phyloP scores from a whole-genome alignment of 208 protist genomes.

The Kentomonas sorsogonicus region DNA sequence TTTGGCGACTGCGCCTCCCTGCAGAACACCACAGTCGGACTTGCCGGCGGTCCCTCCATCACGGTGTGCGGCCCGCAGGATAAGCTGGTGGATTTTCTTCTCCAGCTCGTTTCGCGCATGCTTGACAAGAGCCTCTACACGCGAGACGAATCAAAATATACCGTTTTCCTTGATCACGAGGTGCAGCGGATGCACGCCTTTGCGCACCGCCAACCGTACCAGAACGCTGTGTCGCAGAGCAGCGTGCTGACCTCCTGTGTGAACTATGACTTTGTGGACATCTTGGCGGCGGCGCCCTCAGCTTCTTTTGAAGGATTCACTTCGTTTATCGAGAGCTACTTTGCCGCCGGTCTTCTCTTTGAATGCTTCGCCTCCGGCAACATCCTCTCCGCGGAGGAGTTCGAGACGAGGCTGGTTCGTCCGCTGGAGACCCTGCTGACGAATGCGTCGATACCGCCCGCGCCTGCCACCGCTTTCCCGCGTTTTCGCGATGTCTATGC shows the following conservation, averaged over 20 bases:
- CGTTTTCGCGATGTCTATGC: background rate
- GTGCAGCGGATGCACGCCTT: conserved; percentile 25
- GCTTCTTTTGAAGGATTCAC: background rate
- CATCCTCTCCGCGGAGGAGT: background rate
- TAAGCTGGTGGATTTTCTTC: conserved; percentile 42
- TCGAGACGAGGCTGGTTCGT: too few species aligned
- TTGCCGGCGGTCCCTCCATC: conserved; percentile 28
- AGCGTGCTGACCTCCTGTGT: background rate
- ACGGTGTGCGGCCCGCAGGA: conserved; percentile 51
- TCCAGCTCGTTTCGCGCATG: conserved; percentile 22
- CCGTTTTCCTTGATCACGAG: conserved; percentile 32
- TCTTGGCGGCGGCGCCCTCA: background rate
- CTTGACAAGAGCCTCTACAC: conserved; percentile 19
- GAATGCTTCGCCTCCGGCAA: conserved; percentile 2
- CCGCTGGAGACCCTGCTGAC: too few species aligned
- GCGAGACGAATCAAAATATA: conserved; percentile 36
- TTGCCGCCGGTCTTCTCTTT: background rate
- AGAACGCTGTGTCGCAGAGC: conserved; percentile 1
- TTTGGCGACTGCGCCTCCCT: conserved; percentile 60
- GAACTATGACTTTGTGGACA: background rate
- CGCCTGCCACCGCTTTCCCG: background rate
- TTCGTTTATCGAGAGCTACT: background rate
- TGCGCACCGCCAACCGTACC: conserved; percentile 38
- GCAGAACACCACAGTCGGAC: conserved; percentile 26
- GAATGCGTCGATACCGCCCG: background rate